These are phyloP conservation scores for Exidia glandulosa DNA, from an alignment of 768 basidiomycete species.

Conservation along the genomic window DNA sequence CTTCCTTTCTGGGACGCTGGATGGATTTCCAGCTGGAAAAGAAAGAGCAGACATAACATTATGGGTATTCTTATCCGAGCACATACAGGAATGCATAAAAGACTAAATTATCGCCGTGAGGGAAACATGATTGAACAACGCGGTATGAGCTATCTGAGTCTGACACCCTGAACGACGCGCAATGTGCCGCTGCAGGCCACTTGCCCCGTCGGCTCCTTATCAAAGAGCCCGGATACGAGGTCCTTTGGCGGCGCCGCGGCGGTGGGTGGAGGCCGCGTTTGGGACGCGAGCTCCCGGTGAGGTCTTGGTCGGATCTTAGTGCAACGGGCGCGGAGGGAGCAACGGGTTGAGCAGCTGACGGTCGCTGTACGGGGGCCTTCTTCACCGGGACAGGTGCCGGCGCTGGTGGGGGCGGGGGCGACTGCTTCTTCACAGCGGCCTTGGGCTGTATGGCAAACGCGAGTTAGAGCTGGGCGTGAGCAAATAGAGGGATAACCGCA, in stretches of 20 bases:
- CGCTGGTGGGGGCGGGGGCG: conserved; percentile 24
- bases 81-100: too few relatives aligned
- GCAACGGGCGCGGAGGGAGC: background rate
- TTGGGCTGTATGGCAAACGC: conserved; percentile 19
- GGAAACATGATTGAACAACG: too few relatives aligned
- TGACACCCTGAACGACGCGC: conserved; percentile 50
- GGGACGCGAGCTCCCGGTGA: conserved; percentile 55
- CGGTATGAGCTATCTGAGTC: conserved; percentile 7
- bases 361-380: conserved; percentile 43
- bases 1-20: too few relatives aligned
- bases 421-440: conserved; percentile 31
- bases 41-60: too few relatives aligned
- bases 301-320: conserved; percentile 39
- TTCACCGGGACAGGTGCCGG: conserved; percentile 30
- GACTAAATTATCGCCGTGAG: too few relatives aligned
- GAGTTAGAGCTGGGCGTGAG: too few relatives aligned
- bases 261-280: conserved; percentile 98
- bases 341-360: conserved; percentile 71
- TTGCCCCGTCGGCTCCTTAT: conserved; percentile 35
- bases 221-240: conserved; percentile 74
- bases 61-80: too few relatives aligned
- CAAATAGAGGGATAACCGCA: conserved; percentile 32
- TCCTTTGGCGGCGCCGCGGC: conserved; percentile 88
- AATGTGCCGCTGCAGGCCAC: conserved; percentile 59
- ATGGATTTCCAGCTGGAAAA: too few relatives aligned